These are phyloP conservation scores for Nitzschia sp. DNA, from an alignment of 108 stramenopile genomes.

Conservation along the genomic window DNA sequence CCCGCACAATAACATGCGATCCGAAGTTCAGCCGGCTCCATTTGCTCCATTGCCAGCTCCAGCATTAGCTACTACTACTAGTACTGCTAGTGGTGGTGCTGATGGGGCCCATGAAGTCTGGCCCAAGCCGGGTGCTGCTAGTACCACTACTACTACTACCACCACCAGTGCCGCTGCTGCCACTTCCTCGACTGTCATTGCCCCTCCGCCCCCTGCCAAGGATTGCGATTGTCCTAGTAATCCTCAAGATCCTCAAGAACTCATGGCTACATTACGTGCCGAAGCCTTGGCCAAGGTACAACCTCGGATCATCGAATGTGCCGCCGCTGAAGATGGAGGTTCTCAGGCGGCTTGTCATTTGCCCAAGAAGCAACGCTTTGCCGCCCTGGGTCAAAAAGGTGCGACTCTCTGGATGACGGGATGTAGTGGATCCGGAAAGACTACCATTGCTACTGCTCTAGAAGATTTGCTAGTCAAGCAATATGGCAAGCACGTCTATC, in stretches of 20 bases:
- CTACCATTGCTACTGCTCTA: slow-evolving; percentile 96
- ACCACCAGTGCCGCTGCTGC: neutral
- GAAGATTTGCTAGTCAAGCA: slow-evolving; percentile 93
- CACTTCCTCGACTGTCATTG: neutral
- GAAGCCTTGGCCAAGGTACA: slow-evolving; percentile 80
- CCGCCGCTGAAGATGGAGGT: slow-evolving; percentile 85
- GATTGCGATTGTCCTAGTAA: slow-evolving; percentile 30
- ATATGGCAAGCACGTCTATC: slow-evolving; percentile 96
- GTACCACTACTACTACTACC: slow-evolving; percentile 14
- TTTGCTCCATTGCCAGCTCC: neutral
- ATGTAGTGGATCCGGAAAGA: slow-evolving; percentile 93
- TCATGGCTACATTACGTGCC: slow-evolving; percentile 76
- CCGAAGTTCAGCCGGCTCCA: neutral
- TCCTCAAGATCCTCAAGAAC: slow-evolving; percentile 33
- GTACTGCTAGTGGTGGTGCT: neutral
- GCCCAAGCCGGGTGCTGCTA: slow-evolving; percentile 18
- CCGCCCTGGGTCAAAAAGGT: slow-evolving; percentile 94
- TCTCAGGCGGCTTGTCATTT: slow-evolving; percentile 94
- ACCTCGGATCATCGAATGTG: slow-evolving; percentile 98
- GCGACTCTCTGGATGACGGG: slow-evolving; percentile 99
- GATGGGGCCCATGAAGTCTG: neutral
- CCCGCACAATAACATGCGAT: neutral
- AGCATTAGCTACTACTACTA: neutral
- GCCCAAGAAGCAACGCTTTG: slow-evolving; percentile 80
- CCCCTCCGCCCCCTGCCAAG: neutral